These are phyloP conservation scores for Priceomyces fermenticarens DNA, from an alignment of 805 yeast genomes.

Conservation along the genomic window DNA sequence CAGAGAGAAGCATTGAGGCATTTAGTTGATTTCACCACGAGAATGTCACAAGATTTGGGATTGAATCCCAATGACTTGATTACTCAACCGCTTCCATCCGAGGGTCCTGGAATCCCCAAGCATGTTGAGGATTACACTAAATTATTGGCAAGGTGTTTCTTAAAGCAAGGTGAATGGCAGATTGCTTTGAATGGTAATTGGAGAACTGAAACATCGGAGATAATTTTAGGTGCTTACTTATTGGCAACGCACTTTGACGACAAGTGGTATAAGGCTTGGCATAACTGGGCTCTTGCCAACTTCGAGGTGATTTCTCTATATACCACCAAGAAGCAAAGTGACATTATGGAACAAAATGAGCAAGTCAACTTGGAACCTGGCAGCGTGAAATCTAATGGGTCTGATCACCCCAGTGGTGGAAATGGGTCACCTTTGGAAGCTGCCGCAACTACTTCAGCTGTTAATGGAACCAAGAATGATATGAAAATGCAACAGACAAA, in stretches of 20 bases:
- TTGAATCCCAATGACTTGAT: slow-evolving; percentile 83
- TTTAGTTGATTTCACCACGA: slow-evolving; percentile 83
- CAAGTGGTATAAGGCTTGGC: slow-evolving; percentile 99
- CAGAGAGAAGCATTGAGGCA: slow-evolving; percentile 82
- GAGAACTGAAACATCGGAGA: slow-evolving; percentile 74
- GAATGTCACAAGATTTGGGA: slow-evolving; percentile 86
- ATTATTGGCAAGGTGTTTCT: slow-evolving; percentile 86
- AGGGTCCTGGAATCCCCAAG: slow-evolving; percentile 64
- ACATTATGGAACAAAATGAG: slow-evolving; percentile 28
- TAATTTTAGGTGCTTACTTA: slow-evolving; percentile 85
- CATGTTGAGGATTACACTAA: slow-evolving; percentile 82
- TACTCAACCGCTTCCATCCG: slow-evolving; percentile 78
- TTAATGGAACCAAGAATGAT: slow-evolving; percentile 9
- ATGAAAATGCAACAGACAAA: slow-evolving; percentile 10
- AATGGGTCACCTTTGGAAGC: not conserved
- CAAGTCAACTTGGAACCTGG: slow-evolving; percentile 10
- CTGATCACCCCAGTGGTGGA: slow-evolving; percentile 8
- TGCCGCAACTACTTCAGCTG: slow-evolving; percentile 3
- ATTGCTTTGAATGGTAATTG: slow-evolving; percentile 75
- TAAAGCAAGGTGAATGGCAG: slow-evolving; percentile 99
- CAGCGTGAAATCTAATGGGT: not conserved
- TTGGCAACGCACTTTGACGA: slow-evolving; percentile 93
- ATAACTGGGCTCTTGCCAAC: slow-evolving; percentile 98
- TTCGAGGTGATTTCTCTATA: slow-evolving; percentile 85
- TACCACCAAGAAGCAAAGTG: slow-evolving; percentile 26